These are phyloP conservation scores for Mucor racemosus DNA, from an alignment of 371 early-diverging fungal genomes.

Conservation along the genomic window DNA sequence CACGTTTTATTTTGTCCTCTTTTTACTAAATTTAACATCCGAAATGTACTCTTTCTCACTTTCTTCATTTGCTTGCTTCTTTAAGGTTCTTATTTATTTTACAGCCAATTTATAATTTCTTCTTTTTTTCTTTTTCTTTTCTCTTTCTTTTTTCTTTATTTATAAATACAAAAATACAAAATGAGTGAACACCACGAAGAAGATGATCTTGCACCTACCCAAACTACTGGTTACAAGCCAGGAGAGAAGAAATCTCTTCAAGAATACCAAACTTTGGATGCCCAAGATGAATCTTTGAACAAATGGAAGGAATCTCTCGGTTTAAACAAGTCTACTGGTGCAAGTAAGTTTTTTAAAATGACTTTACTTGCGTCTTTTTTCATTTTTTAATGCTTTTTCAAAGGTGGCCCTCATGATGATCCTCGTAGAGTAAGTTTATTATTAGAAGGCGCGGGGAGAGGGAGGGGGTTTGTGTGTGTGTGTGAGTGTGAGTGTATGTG, in stretches of 20 bases:
- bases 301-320: conserved; percentile 98
- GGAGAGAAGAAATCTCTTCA: conserved; percentile 90
- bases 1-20: conserved; percentile 6
- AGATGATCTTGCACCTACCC: conserved; percentile 83
- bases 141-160: conserved; percentile 34
- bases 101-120: conserved; percentile 14
- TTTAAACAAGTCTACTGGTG: conserved; percentile 50
- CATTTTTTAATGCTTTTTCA: neutral
- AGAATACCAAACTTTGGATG: conserved; percentile 87
- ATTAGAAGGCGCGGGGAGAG: neutral
- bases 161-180: conserved; percentile 14
- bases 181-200: conserved; percentile 60
- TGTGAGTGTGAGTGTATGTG: neutral
- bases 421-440: conserved; percentile 63
- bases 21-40: neutral
- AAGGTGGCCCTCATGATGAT: conserved; percentile 62
- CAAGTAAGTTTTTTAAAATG: conserved; percentile 11
- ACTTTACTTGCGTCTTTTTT: neutral
- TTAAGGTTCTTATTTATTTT: neutral
- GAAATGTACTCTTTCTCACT: neutral
- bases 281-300: conserved; percentile 89
- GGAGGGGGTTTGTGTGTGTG: neutral
- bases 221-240: conserved; percentile 80
- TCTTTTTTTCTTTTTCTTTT: conserved; percentile 23
- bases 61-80: neutral